These are phyloP conservation scores for Coprinopsis strossmayeri DNA, from an alignment of 768 basidiomycete genomes.

Conservation along the genomic window DNA sequence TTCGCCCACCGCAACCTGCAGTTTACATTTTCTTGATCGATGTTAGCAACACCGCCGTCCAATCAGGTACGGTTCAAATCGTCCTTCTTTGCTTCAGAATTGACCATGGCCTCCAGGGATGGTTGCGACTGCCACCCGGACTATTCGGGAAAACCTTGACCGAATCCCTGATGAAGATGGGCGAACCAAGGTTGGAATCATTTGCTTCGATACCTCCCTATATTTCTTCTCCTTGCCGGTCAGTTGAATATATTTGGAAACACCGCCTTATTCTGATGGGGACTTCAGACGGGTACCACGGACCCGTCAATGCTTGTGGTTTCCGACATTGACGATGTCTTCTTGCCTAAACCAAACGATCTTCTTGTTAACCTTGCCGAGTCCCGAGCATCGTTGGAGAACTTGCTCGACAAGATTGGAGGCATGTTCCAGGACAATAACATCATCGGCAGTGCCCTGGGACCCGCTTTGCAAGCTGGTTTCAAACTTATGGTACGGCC, in stretches of 20 bases:
- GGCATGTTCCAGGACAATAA: conserved; percentile 99
- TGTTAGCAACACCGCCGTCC: conserved; percentile 86
- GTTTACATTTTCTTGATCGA: conserved; percentile 98
- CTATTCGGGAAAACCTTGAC: conserved; percentile 92
- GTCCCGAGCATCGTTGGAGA: conserved; percentile 71
- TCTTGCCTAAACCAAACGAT: conserved; percentile 94
- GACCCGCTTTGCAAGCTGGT: conserved; percentile 91
- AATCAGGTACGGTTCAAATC: conserved; percentile 56
- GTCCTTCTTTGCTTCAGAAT: not conserved
- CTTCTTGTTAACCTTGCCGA: conserved; percentile 93
- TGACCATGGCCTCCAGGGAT: conserved; percentile 51
- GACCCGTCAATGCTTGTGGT: conserved; percentile 97
- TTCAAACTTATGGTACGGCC: conserved; percentile 82
- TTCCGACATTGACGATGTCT: conserved; percentile 94
- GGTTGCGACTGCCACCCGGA: conserved; percentile 97
- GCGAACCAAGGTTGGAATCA: conserved; percentile 86
- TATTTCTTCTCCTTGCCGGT: conserved; percentile 97
- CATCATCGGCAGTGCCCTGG: conserved; percentile 88
- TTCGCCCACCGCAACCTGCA: conserved; percentile 94
- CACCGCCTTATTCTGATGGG: not conserved
- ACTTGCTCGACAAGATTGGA: conserved; percentile 73
- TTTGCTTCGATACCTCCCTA: conserved; percentile 86
- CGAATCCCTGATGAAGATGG: conserved; percentile 93
- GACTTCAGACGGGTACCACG: conserved; percentile 49
- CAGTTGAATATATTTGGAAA: conserved; percentile 21